Evolutionary conservation across 1,284 basidiomycete species (phyloP).

Genomic region (Malassezia furfur): DNA sequence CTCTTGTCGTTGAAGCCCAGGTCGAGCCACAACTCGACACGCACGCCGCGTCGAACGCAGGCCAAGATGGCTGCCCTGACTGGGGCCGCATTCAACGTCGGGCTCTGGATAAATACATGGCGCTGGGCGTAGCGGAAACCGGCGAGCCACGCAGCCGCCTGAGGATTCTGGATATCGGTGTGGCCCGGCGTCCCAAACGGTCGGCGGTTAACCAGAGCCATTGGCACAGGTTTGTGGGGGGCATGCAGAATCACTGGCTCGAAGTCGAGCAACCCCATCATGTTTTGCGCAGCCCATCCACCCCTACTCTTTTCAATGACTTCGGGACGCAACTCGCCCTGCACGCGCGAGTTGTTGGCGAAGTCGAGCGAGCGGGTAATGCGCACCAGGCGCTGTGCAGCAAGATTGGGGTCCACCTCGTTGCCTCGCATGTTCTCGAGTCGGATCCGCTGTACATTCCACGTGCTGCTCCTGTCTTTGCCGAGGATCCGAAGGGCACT

Average conservation of each 20-base stretch:
- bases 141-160: constrained; percentile 67
- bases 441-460: constrained; percentile 2
- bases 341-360: constrained; percentile 44
- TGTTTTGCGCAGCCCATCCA: constrained; percentile 20
- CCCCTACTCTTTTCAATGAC: constrained; percentile 2
- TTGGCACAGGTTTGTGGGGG: constrained; percentile 56
- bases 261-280: constrained; percentile 37
- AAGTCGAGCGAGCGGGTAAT: constrained; percentile 45
- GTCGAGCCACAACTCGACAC: constrained; percentile 53
- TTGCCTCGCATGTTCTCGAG: not conserved
- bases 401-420: not conserved
- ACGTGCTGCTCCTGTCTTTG: constrained; percentile 8
- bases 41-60: constrained; percentile 58
- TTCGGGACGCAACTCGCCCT: constrained; percentile 32
- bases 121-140: constrained; percentile 61
- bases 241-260: constrained; percentile 35
- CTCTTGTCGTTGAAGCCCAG: constrained; percentile 52
- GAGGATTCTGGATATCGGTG: constrained; percentile 58
- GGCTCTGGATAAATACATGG: constrained; percentile 60
- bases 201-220: constrained; percentile 63
- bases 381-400: constrained; percentile 20
- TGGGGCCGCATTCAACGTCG: constrained; percentile 65
- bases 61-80: constrained; percentile 61
- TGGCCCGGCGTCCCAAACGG: constrained; percentile 59
- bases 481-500: constrained; percentile 5